Conservation (phyloP, 345 rosid species). For the Punica granatum region DNA sequence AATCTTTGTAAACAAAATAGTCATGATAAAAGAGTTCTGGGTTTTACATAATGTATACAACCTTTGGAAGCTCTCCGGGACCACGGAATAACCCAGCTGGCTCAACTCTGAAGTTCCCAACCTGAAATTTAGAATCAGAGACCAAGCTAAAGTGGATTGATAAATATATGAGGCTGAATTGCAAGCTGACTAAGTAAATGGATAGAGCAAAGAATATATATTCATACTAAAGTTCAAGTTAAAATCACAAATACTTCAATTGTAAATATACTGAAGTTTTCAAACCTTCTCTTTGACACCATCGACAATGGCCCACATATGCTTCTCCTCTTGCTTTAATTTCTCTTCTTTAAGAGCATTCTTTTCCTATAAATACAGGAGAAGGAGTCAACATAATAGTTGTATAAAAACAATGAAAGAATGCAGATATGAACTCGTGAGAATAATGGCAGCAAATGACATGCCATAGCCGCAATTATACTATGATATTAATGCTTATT, state of each 20-base stretch:
- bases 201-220: background rate
- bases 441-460: slow-evolving; percentile 8
- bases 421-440: slow-evolving; percentile 4
- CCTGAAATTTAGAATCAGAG: slow-evolving; percentile 28
- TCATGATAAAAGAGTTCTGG: background rate
- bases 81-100: slow-evolving; percentile 99
- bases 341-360: slow-evolving; percentile 85
- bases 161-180: background rate
- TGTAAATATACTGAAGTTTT: background rate
- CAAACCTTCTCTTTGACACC: slow-evolving; percentile 90
- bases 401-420: background rate
- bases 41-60: slow-evolving; percentile 9
- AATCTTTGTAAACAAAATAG: background rate
- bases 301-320: slow-evolving; percentile 97
- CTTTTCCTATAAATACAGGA: slow-evolving; percentile 63
- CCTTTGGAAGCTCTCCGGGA: slow-evolving; percentile 99
- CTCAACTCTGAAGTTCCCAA: slow-evolving; percentile 99
- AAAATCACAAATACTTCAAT: background rate
- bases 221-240: background rate
- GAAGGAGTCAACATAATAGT: background rate
- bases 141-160: background rate
- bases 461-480: background rate
- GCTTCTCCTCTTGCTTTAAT: slow-evolving; percentile 86
- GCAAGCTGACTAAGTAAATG: too few species aligned
- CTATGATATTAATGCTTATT: too few species aligned